Evolutionary conservation across 179 eudicot genomes (phyloP).

Genomic region (Amaranthus tricolor): DNA sequence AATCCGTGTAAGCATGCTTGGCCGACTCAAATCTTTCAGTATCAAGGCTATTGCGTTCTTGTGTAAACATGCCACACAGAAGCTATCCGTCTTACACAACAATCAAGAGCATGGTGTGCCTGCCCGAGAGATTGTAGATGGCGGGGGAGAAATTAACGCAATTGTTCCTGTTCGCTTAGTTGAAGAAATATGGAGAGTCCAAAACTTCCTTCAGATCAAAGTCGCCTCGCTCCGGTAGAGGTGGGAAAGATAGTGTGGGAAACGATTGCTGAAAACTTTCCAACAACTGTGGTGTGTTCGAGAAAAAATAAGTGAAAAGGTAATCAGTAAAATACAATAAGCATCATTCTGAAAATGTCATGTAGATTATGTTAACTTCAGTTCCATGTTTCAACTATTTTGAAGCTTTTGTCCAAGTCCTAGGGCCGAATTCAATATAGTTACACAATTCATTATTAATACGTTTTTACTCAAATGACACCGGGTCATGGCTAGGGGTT

Average conservation of each 20-base stretch:
- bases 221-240: conserved; percentile 93
- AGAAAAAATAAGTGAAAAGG: background rate
- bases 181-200: conserved; percentile 86
- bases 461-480: too few relatives aligned
- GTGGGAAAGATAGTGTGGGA: conserved; percentile 70
- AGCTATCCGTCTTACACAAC: background rate
- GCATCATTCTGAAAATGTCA: background rate
- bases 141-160: background rate
- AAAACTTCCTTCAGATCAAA: conserved; percentile 80
- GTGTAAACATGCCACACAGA: background rate
- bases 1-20: background rate
- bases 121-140: background rate
- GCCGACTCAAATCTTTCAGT: too few relatives aligned
- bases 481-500: too few relatives aligned
- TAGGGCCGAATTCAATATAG: too few relatives aligned
- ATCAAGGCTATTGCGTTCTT: too few relatives aligned
- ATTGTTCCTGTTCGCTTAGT: conserved; percentile 15
- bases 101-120: background rate
- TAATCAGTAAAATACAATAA: background rate
- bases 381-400: too few relatives aligned
- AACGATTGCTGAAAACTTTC: conserved; percentile 70
- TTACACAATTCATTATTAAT: too few relatives aligned
- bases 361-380: too few relatives aligned
- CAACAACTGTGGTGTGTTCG: conserved; percentile 47
- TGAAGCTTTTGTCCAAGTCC: too few relatives aligned